phyloP scores from a whole-genome alignment of 352 stramenopile species.

The Globisporangium takayamanum region DNA sequence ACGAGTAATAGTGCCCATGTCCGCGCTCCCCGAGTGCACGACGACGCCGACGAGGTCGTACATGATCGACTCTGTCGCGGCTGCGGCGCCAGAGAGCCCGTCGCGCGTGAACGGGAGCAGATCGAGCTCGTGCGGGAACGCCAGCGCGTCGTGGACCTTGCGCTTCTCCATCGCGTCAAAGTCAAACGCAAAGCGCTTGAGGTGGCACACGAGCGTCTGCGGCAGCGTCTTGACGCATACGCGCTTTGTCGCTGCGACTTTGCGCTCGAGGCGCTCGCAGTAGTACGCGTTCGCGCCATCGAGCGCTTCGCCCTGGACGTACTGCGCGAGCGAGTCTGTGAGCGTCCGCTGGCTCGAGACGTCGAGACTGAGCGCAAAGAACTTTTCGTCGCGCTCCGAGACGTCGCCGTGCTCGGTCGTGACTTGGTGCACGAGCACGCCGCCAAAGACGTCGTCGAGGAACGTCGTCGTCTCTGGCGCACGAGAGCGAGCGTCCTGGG shows the following conservation, averaged over 20 bases:
- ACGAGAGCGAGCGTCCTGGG: background rate
- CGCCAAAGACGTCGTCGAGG: conserved; percentile 60
- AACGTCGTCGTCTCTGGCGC: conserved; percentile 1
- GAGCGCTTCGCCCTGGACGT: conserved; percentile 67
- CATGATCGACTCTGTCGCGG: conserved; percentile 15
- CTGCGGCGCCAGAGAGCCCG: conserved; percentile 17
- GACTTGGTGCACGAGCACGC: conserved; percentile 79
- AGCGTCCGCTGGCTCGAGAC: conserved; percentile 67
- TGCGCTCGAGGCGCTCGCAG: conserved; percentile 56
- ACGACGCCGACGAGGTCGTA: conserved; percentile 91
- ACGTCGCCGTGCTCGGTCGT: conserved; percentile 68
- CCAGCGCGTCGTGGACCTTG: conserved; percentile 83
- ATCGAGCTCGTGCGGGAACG: conserved; percentile 84
- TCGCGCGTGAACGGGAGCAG: conserved; percentile 89
- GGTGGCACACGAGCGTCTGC: conserved; percentile 70
- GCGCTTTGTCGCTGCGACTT: conserved; percentile 77
- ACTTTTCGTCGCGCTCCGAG: conserved; percentile 79
- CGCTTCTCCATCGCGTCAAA: conserved; percentile 86
- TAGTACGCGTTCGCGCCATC: conserved; percentile 80
- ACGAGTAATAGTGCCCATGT: conserved; percentile 94
- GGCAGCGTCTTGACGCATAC: conserved; percentile 78
- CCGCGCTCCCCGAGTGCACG: conserved; percentile 88
- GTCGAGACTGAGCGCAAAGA: conserved; percentile 79
- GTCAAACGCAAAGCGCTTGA: conserved; percentile 89
- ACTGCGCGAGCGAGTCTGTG: conserved; percentile 51